Conservation (phyloP, 2,329 filamentous ascomycete genomes). For the Coccinonectria pachysandricola region DNA sequence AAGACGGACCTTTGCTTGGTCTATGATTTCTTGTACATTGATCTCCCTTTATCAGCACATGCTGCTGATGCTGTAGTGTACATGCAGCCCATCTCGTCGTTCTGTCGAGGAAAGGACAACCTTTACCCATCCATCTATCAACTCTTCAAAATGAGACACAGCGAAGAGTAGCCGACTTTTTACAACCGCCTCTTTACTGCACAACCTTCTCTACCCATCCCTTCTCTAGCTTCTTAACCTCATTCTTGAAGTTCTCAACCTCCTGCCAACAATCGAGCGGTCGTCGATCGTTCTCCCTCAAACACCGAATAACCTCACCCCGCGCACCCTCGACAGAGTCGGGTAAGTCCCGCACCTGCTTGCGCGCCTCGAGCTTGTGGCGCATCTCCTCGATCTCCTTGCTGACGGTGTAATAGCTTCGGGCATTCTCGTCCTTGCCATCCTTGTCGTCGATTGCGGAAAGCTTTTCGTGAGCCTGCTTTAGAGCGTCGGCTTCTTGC, state of each 20-base stretch:
- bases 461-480: conserved; percentile 55
- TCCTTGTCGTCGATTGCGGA: conserved; percentile 36
- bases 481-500: conserved; percentile 58
- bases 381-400: conserved; percentile 50
- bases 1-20: conserved; percentile 12
- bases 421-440: conserved; percentile 18
- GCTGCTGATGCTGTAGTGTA: conserved; percentile 23
- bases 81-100: too few relatives aligned
- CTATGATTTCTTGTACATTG: conserved; percentile 18
- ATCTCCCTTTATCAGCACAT: conserved; percentile 13
- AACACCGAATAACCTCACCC: conserved; percentile 65
- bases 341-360: conserved; percentile 58
- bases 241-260: conserved; percentile 80
- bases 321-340: conserved; percentile 65
- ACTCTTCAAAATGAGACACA: conserved; percentile 10
- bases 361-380: conserved; percentile 49
- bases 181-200: conserved; percentile 22
- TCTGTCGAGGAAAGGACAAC: too few relatives aligned
- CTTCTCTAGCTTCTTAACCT: conserved; percentile 78
- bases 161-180: neutral
- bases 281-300: conserved; percentile 74
- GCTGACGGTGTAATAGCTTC: conserved; percentile 39
- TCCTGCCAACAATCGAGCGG: conserved; percentile 92
- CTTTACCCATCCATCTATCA: conserved; percentile 7
- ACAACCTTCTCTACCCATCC: conserved; percentile 79